A percentile compares a stretch with the other conserved stretches of the same genome.
Conservation (phyloP, 2,329 filamentous ascomycete genomes). For the Aspergillus cejpii region DNA sequence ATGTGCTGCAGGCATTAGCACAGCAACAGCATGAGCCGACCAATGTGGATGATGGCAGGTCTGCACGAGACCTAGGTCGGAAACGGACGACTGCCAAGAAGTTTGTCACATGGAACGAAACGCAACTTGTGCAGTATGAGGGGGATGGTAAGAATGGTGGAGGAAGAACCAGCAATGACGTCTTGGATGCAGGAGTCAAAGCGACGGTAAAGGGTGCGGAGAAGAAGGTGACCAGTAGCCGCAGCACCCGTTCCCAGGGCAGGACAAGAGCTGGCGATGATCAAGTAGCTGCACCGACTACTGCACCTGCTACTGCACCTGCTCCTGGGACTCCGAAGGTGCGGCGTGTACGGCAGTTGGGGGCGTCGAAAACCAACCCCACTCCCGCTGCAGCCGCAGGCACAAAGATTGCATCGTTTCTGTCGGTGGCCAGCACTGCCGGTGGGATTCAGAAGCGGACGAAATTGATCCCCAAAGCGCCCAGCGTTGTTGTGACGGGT, state of each 20-base stretch:
- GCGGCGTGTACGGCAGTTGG: slow-evolving; percentile 29
- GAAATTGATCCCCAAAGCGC: slow-evolving; percentile 33
- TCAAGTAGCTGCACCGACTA: slow-evolving; percentile 14
- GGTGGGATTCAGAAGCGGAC: slow-evolving; percentile 29
- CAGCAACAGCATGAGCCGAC: slow-evolving; percentile 12
- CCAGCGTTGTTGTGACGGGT: slow-evolving; percentile 17
- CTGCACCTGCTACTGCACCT: slow-evolving; percentile 22
- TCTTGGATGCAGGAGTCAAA: slow-evolving; percentile 12
- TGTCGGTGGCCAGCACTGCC: neutral
- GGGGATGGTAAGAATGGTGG: slow-evolving; percentile 19
- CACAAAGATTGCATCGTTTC: neutral
- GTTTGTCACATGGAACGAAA: slow-evolving; percentile 36
- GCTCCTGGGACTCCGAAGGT: slow-evolving; percentile 24
- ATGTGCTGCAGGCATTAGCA: slow-evolving; percentile 23
- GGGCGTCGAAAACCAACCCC: slow-evolving; percentile 19
- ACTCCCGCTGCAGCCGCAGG: slow-evolving; percentile 16
- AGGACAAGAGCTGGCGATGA: slow-evolving; percentile 18
- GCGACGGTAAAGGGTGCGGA: slow-evolving; percentile 17
- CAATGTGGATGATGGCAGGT: slow-evolving; percentile 4
- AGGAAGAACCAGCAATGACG: slow-evolving; percentile 17
- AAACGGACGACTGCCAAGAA: slow-evolving; percentile 19
- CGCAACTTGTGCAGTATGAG: slow-evolving; percentile 33
- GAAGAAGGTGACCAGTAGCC: slow-evolving; percentile 20
- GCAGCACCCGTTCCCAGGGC: slow-evolving; percentile 22
- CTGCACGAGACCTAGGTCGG: slow-evolving; percentile 2